These are phyloP conservation scores for Eutypella sp. DNA, from an alignment of 2,329 filamentous ascomycete species.

Conservation along the genomic window DNA sequence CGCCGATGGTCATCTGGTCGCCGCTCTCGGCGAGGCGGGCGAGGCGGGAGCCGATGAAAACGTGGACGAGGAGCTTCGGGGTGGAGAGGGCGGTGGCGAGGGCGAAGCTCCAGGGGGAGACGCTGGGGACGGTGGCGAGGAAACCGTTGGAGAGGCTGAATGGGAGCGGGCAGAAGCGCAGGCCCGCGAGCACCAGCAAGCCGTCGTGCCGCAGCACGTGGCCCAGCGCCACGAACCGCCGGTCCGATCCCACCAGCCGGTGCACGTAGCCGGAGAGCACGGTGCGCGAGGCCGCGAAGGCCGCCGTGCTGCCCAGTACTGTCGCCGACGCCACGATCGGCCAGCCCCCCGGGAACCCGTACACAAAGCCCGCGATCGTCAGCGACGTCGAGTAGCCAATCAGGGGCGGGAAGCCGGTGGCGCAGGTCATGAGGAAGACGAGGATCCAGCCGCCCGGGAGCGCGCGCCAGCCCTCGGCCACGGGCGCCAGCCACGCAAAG, in stretches of 20 bases:
- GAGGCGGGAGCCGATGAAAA: conserved; percentile 85
- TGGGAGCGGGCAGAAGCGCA: conserved; percentile 85
- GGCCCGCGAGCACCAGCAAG: conserved; percentile 81
- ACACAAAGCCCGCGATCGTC: conserved; percentile 51
- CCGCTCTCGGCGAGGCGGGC: conserved; percentile 77
- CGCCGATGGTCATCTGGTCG: conserved; percentile 73
- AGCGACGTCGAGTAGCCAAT: conserved; percentile 78
- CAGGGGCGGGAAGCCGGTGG: conserved; percentile 78
- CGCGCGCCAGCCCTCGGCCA: conserved; percentile 72
- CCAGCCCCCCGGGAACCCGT: conserved; percentile 64
- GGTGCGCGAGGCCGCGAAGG: conserved; percentile 77
- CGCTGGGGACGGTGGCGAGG: conserved; percentile 86
- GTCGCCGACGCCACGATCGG: conserved; percentile 76
- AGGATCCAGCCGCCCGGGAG: conserved; percentile 69
- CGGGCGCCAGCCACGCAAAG: conserved; percentile 68
- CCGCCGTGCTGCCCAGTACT: conserved; percentile 68
- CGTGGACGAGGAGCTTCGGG: conserved; percentile 85
- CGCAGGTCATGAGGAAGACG: conserved; percentile 69
- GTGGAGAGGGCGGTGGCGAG: conserved; percentile 75
- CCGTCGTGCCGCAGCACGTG: conserved; percentile 89
- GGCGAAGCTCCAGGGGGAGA: conserved; percentile 70
- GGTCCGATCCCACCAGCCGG: conserved; percentile 74
- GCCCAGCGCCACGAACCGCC: conserved; percentile 80
- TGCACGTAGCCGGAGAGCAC: conserved; percentile 75
- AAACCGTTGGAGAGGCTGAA: conserved; percentile 94